Conservation (phyloP, 805 yeast genomes). For the Ogataea naganishii region DNA sequence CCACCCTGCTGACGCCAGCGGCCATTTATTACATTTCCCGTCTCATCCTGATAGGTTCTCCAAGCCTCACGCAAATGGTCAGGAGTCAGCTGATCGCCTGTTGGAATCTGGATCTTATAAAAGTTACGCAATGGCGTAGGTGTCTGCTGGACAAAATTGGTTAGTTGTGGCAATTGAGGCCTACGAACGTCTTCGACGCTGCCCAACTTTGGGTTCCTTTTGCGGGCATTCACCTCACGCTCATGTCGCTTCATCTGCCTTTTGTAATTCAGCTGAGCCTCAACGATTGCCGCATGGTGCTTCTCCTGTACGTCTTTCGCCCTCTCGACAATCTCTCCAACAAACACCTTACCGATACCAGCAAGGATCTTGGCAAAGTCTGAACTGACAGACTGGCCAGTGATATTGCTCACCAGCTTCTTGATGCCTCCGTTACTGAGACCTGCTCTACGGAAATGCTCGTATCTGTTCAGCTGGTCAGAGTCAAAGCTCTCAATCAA, state of each 20-base stretch:
- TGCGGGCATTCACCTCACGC: constrained; percentile 13
- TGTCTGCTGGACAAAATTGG: constrained; percentile 8
- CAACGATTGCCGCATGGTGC: constrained; percentile 33
- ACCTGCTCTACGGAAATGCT: constrained; percentile 74
- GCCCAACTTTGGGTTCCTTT: constrained; percentile 24
- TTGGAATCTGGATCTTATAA: too few relatives aligned
- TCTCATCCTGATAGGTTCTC: constrained; percentile 64
- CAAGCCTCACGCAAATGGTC: constrained; percentile 86
- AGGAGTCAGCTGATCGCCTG: constrained; percentile 67
- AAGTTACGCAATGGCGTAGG: constrained; percentile 15
- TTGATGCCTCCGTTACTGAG: constrained; percentile 67
- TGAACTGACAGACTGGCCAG: constrained; percentile 73
- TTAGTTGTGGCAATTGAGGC: too few relatives aligned
- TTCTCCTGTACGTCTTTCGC: constrained; percentile 66
- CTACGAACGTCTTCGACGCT: too few relatives aligned
- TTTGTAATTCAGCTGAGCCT: constrained; percentile 33
- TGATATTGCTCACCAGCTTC: constrained; percentile 66
- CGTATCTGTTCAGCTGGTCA: constrained; percentile 84
- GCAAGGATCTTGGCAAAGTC: constrained; percentile 75
- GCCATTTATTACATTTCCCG: constrained; percentile 47
- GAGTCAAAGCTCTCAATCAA: constrained; percentile 65
- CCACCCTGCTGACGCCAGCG: constrained; percentile 70
- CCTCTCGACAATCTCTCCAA: constrained; percentile 83
- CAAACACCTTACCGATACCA: constrained; percentile 79
- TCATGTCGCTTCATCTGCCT: constrained; percentile 20